Evolutionary conservation across 169 alveolate genomes (phyloP).

Genomic region (Cryptosporidium canis): DNA sequence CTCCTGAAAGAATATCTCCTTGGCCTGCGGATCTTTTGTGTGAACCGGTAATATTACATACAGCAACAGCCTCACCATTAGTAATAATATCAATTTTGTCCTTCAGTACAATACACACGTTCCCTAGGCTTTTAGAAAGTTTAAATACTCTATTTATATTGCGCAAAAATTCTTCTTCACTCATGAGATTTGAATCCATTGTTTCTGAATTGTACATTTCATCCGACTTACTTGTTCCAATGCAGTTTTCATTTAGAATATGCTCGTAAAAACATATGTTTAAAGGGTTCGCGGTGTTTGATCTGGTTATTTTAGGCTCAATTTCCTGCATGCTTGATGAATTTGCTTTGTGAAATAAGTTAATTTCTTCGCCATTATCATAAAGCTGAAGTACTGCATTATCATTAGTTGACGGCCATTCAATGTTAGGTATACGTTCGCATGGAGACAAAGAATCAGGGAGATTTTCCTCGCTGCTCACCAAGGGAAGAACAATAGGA

Average conservation of each 20-base stretch:
- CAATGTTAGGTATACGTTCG: constrained; percentile 47
- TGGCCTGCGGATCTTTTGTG: constrained; percentile 88
- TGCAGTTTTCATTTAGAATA: constrained; percentile 36
- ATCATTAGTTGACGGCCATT: constrained; percentile 53
- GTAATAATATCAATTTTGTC: constrained; percentile 86
- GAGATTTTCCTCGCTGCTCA: background rate
- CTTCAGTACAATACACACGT: constrained; percentile 76
- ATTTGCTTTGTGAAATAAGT: constrained; percentile 1
- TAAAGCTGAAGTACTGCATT: constrained; percentile 8
- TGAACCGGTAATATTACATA: constrained; percentile 80
- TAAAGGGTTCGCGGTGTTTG: constrained; percentile 18
- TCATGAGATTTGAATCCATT: background rate
- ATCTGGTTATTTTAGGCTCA: background rate
- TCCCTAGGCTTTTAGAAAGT: constrained; percentile 26
- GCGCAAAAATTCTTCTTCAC: constrained; percentile 12
- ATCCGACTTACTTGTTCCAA: constrained; percentile 28
- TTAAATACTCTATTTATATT: constrained; percentile 23
- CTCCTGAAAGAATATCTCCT: constrained; percentile 86
- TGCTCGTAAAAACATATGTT: constrained; percentile 55
- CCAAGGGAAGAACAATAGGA: constrained; percentile 52
- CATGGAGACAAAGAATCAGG: constrained; percentile 35
- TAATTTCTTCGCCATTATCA: constrained; percentile 66
- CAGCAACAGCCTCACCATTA: constrained; percentile 83
- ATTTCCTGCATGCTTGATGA: background rate
- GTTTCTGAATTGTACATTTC: constrained; percentile 67